Base-by-base conservation (phyloP, 2,329 filamentous ascomycete species). In the Cordyceps cateniannulata region DNA sequence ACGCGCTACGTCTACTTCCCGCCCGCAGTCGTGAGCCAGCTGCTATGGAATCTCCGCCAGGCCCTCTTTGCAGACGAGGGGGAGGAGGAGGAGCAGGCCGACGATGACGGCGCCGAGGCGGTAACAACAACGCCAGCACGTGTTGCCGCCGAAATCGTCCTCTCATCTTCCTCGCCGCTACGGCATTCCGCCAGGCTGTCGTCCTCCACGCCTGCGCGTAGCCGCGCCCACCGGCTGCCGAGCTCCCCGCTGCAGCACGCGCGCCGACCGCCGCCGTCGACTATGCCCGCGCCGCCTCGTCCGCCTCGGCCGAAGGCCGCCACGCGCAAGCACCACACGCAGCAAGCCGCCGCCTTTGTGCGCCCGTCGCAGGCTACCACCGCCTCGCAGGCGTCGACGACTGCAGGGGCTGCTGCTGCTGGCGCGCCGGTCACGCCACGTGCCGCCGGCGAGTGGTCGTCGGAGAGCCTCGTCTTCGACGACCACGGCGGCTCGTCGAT, bases 21-120 rank as follows among this genome's bases (percentile, higher is more conserved):
- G 1, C 85, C 84, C 1, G 82, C 81, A 2, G 77, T 85, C 1
- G 77, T 84, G 0, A 82, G 82, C 6, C 77, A 83, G 64, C 70
- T 87, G 14, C 76, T 86, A 49, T 82, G 78, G 57, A 87, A 87
- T 62, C 68, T 88, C 38, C 75, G 79, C 45, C 79, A 81, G 5
- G 68, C 85, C 1, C 78, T 85, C 60, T 74, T 71, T 62, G 69
- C 58, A 3, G 70, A 72, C 8, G 63, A 62, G 1, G 63, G 8
- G 29, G 45, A 60, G 35, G 16, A 58, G 40, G 63, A 14, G 29
- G 45, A 60, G 35, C 12, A 58, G 40, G 35, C 16, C 12, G 29
- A 22, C 20, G 12, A 5, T 8, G 38, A 58, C 35, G 12, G 54
- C 47, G 35, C 6, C 14, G 18, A 22, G 10, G 7, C 51, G 9